These are phyloP conservation scores for Myxozyma sirexii DNA, from an alignment of 805 yeast genomes.

Conservation along the genomic window DNA sequence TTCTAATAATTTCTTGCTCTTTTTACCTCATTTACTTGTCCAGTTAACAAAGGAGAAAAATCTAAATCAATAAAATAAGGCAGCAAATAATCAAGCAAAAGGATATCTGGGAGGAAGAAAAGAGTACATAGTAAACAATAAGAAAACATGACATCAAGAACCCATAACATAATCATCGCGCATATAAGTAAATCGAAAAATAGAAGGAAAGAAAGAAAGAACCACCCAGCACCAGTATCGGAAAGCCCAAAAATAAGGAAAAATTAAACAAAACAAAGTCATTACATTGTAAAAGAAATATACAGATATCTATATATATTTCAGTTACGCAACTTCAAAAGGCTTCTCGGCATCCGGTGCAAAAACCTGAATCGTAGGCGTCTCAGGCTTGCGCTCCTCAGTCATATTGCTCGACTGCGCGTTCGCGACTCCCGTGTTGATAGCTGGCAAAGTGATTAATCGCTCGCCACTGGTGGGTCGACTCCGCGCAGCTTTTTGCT, in stretches of 20 bases:
- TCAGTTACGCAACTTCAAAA: constrained; percentile 21
- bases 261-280: background rate
- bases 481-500: background rate
- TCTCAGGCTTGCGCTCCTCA: constrained; percentile 8
- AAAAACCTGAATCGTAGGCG: constrained; percentile 34
- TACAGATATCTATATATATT: no score
- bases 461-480: constrained; percentile 11
- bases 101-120: no score
- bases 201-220: background rate
- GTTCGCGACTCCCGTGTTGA: constrained; percentile 7
- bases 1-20: background rate
- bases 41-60: background rate
- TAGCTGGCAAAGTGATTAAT: constrained; percentile 10
- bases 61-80: no score
- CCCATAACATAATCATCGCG: background rate
- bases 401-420: background rate
- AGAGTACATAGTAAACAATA: no score
- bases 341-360: constrained; percentile 33
- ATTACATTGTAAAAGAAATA: background rate
- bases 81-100: no score
- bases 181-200: background rate
- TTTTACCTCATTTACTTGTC: background rate
- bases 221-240: background rate
- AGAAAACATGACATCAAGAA: background rate
- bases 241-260: background rate